Evolutionary conservation across 2,329 filamentous ascomycete species (phyloP), one percentile per base, ranked within the genome.

Genomic region (Diplodia seriata): DNA sequence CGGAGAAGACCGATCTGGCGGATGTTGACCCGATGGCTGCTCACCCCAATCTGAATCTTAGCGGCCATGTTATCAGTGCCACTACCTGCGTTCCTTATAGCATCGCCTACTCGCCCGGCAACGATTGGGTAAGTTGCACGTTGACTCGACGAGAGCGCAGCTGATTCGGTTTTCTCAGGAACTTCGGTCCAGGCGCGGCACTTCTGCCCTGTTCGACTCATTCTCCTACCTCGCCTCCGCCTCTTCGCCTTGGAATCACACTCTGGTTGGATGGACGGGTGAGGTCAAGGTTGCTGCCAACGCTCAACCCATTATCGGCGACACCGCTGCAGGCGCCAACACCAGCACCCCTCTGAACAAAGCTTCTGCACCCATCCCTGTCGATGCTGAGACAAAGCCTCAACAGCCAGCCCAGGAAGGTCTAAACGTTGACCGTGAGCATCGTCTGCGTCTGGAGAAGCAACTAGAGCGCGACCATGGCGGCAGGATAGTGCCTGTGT

Each of bases 241-340:
- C 67, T 86, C 91, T 53, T 90, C 90, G 2, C 89, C 90, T 23
- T 98, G 94, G 94, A 92, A 93, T 74, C 94, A 97, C 81, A 95
- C 90, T 0, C 86, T 97, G 6, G 91, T 98, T 65, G 94, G 93
- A 55, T 98, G 94, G 94, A 97, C 94, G 3, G 94, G 94, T 68
- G 94, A 98, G 69, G 82, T 85, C 49, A 74, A 74, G 49, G 73
- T 75, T 11, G 70, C 74, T 31, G 71, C 79, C n/a, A 76, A 76
- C 29, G 75, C 77, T 20, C 69, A 72, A 33, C 69, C 69, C 55
- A 68, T 72, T 38, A 70, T 71, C 72, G 66, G 69, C 69, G 20
- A 74, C 74, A 15, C 73, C 71, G 38, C n/a, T 43, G 26, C 55
- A 4, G 38, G 69, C 54, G 6, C 59, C 18, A 73, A 82, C 70